Evolutionary conservation across 768 basidiomycete species (phyloP).

Genomic region (Cystofilobasidium macerans): DNA sequence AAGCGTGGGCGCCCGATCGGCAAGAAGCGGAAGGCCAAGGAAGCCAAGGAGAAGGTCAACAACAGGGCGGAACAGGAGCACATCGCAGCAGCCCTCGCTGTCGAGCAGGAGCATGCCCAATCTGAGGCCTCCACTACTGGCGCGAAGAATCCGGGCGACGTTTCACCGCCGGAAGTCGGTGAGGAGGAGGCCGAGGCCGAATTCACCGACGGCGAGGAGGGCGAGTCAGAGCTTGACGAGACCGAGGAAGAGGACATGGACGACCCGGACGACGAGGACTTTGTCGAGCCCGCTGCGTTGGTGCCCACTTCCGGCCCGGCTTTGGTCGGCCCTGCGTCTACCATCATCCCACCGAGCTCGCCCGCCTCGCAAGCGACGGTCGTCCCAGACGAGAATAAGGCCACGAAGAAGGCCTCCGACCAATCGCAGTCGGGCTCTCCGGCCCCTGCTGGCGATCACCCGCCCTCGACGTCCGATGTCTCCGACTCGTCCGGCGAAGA

Average conservation of each 20-base stretch:
- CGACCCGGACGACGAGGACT: not conserved
- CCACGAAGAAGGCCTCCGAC: too few relatives aligned
- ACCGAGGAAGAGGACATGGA: not conserved
- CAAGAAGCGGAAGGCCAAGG: too few relatives aligned
- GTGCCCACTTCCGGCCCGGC: too few relatives aligned
- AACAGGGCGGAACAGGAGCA: not conserved
- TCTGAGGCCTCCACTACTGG: too few relatives aligned
- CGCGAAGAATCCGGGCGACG: too few relatives aligned
- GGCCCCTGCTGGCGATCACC: not conserved
- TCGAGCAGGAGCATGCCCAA: not conserved
- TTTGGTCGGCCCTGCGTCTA: too few relatives aligned
- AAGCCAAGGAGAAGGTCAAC: too few relatives aligned
- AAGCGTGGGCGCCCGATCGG: not conserved
- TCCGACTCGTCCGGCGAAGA: constrained; percentile 5
- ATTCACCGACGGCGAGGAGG: not conserved
- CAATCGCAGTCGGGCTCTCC: not conserved
- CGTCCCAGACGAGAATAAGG: not conserved
- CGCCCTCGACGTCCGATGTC: not conserved
- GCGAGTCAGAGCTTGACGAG: not conserved
- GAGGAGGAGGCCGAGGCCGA: constrained; percentile 6
- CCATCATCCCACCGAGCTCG: not conserved
- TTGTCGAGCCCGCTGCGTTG: not conserved
- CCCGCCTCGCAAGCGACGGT: not conserved
- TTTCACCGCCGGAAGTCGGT: not conserved
- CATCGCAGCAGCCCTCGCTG: not conserved